Evolutionary conservation across 768 basidiomycete species (phyloP).

Genomic region (Amanita exitialis): DNA sequence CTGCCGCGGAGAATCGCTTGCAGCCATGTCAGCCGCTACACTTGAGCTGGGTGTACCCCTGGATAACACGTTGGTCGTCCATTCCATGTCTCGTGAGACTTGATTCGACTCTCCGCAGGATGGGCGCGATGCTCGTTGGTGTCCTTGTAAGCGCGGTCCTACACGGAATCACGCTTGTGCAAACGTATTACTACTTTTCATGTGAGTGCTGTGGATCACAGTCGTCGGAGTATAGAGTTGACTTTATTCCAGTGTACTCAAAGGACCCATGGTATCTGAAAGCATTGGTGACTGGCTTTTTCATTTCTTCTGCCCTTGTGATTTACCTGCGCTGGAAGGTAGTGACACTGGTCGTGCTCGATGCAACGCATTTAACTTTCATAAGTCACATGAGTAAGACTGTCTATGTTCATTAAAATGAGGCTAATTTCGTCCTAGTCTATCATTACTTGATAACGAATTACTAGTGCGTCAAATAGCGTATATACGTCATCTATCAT

Average conservation of each 20-base stretch:
- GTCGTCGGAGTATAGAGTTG: not conserved
- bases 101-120: slow-evolving; percentile 15
- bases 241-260: slow-evolving; percentile 19
- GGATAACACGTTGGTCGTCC: slow-evolving; percentile 20
- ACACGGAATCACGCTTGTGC: slow-evolving; percentile 35
- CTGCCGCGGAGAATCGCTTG: not conserved
- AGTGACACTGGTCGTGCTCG: slow-evolving; percentile 26
- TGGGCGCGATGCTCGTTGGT: slow-evolving; percentile 35
- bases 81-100: not conserved
- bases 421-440: slow-evolving; percentile 18
- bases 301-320: not conserved
- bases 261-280: slow-evolving; percentile 33
- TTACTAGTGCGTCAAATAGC: slow-evolving; percentile 20
- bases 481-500: too few species aligned
- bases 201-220: slow-evolving; percentile 13
- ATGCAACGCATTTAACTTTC: slow-evolving; percentile 36
- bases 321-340: slow-evolving; percentile 20
- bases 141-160: slow-evolving; percentile 25
- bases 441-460: slow-evolving; percentile 39
- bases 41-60: slow-evolving; percentile 18
- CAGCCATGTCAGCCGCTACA: slow-evolving; percentile 13
- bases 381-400: slow-evolving; percentile 35
- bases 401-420: not conserved
- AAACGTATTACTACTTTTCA: slow-evolving; percentile 37
- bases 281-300: slow-evolving; percentile 21